These are phyloP conservation scores for Suillus variegatus DNA, from an alignment of 768 basidiomycete genomes.

Conservation along the genomic window DNA sequence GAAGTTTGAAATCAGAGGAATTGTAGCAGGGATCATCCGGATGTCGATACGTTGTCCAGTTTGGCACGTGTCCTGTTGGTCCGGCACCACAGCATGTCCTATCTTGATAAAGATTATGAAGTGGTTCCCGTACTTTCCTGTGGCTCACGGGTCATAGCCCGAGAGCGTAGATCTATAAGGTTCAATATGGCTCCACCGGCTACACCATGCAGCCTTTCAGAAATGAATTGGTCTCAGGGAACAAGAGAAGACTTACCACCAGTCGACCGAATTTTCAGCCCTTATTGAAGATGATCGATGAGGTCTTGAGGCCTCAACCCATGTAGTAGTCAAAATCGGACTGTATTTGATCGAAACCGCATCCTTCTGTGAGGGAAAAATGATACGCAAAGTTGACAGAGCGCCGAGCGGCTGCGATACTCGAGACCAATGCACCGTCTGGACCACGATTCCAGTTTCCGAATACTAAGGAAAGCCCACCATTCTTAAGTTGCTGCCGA, in stretches of 20 bases:
- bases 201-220: neutral
- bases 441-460: too few relatives aligned
- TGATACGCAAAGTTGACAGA: too few relatives aligned
- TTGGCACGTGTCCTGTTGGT: neutral
- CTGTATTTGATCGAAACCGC: neutral
- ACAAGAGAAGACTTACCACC: neutral
- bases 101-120: neutral
- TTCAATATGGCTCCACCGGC: neutral
- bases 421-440: too few relatives aligned
- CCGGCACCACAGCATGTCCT: neutral
- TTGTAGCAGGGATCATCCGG: neutral
- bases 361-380: neutral
- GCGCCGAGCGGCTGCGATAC: too few relatives aligned
- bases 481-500: too few relatives aligned
- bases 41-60: neutral
- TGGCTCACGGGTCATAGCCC: neutral
- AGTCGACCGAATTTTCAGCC: neutral
- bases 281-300: neutral
- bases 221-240: neutral
- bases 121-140: neutral
- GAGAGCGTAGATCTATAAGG: neutral
- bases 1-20: neutral
- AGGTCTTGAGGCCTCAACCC: neutral
- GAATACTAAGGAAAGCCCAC: too few relatives aligned
- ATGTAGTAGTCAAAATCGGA: neutral